These are phyloP conservation scores for Ophiostoma himal-ulmi DNA, from an alignment of 2,329 filamentous ascomycete genomes.

Conservation along the genomic window DNA sequence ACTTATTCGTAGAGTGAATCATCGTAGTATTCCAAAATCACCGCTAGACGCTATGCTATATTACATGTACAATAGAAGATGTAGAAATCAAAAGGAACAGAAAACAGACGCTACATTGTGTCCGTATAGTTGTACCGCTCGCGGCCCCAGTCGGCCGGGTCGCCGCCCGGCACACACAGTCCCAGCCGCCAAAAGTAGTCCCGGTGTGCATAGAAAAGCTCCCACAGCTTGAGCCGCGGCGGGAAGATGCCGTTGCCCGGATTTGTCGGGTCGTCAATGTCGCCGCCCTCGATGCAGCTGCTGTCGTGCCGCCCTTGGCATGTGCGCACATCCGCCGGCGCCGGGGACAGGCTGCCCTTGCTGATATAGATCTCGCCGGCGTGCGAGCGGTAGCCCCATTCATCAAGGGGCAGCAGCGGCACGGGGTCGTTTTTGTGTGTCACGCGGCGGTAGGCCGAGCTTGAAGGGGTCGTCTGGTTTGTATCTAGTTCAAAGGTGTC, in stretches of 20 bases:
- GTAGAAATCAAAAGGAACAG: background rate
- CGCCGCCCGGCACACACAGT: constrained; percentile 76
- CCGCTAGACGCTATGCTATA: background rate
- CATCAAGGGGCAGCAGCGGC: constrained; percentile 73
- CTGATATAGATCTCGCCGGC: constrained; percentile 82
- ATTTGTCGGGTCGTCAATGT: constrained; percentile 33
- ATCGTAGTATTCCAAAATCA: background rate
- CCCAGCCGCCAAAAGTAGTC: constrained; percentile 97
- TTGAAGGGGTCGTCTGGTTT: constrained; percentile 23
- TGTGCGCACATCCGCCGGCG: constrained; percentile 58
- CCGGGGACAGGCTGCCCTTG: constrained; percentile 63
- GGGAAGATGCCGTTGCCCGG: constrained; percentile 43
- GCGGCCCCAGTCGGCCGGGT: constrained; percentile 61
- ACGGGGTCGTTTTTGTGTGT: constrained; percentile 86
- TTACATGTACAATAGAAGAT: background rate
- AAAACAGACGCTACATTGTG: background rate
- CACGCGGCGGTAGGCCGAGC: constrained; percentile 61
- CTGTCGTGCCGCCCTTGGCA: constrained; percentile 69
- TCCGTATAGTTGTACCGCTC: constrained; percentile 36
- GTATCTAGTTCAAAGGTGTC: constrained; percentile 42
- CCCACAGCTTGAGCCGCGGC: constrained; percentile 70
- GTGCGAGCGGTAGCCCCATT: constrained; percentile 86
- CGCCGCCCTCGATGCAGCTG: constrained; percentile 58
- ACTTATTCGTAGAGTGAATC: no score
- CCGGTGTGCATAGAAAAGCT: constrained; percentile 85